Evolutionary conservation across 352 stramenopile genomes (phyloP).

Genomic region (Hyaloperonospora brassicae): DNA sequence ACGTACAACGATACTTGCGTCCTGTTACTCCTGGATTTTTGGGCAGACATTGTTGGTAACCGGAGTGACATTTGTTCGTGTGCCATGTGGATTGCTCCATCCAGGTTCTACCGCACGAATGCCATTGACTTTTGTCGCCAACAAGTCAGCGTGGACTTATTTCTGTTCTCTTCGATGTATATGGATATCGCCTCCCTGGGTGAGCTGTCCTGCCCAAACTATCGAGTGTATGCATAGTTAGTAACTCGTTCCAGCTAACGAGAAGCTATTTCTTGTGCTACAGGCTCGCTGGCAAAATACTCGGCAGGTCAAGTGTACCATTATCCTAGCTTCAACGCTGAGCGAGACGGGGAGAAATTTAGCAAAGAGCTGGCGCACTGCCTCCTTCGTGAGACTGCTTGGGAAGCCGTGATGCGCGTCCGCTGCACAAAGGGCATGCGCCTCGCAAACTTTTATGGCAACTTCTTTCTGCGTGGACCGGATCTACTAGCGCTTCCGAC

Average conservation of each 20-base stretch:
- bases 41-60: background rate
- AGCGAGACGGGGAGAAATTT: slow-evolving; percentile 90
- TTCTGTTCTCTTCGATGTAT: slow-evolving; percentile 93
- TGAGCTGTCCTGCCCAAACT: slow-evolving; percentile 16
- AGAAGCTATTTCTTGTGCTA: background rate
- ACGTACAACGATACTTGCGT: slow-evolving; percentile 32
- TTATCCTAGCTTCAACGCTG: slow-evolving; percentile 91
- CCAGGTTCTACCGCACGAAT: slow-evolving; percentile 85
- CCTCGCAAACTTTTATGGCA: slow-evolving; percentile 98
- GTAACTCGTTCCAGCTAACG: slow-evolving; percentile 7
- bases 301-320: slow-evolving; percentile 95
- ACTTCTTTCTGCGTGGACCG: slow-evolving; percentile 95
- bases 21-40: background rate
- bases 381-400: slow-evolving; percentile 89
- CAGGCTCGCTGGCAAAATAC: slow-evolving; percentile 90
- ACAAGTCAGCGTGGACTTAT: slow-evolving; percentile 99
- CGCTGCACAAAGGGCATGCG: slow-evolving; percentile 95
- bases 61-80: background rate
- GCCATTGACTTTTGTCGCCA: slow-evolving; percentile 96
- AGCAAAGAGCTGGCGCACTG: slow-evolving; percentile 88
- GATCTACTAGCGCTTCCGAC: slow-evolving; percentile 97
- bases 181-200: slow-evolving; percentile 93
- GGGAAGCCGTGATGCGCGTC: slow-evolving; percentile 96
- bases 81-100: slow-evolving; percentile 1
- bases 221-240: background rate